These are phyloP conservation scores for Xanthoconium stramineum DNA, from an alignment of 768 basidiomycete genomes.

Conservation along the genomic window DNA sequence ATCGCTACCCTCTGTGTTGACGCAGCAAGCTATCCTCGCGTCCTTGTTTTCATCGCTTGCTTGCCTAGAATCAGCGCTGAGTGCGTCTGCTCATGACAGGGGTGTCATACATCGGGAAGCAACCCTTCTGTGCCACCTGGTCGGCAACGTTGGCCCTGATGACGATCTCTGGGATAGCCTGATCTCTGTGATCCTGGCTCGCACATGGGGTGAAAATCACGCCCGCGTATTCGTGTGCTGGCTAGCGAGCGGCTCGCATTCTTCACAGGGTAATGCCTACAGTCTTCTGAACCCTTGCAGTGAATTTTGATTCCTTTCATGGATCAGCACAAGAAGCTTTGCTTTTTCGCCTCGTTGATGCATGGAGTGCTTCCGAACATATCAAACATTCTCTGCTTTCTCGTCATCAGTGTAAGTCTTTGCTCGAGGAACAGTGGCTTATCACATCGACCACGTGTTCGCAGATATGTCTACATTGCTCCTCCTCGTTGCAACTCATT, in stretches of 20 bases:
- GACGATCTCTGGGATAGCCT: constrained; percentile 51
- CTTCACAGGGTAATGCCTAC: constrained; percentile 30
- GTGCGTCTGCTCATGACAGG: constrained; percentile 33
- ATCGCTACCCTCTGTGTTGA: constrained; percentile 47
- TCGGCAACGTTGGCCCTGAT: constrained; percentile 48
- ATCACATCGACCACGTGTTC: background rate
- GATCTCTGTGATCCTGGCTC: constrained; percentile 46
- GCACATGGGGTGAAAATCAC: constrained; percentile 57
- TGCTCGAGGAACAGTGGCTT: background rate
- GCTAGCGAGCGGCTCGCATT: constrained; percentile 48
- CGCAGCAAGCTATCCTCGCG: constrained; percentile 53
- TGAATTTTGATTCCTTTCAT: constrained; percentile 8
- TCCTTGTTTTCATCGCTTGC: constrained; percentile 56
- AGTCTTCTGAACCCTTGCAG: background rate
- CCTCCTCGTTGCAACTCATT: constrained; percentile 59
- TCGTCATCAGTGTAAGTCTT: constrained; percentile 67
- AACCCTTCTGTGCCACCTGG: constrained; percentile 43
- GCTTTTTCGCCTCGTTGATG: constrained; percentile 47
- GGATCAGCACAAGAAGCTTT: constrained; percentile 42
- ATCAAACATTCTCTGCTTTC: constrained; percentile 76
- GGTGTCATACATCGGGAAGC: constrained; percentile 54
- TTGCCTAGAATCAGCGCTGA: constrained; percentile 28
- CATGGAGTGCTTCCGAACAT: constrained; percentile 77
- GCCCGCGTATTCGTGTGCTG: constrained; percentile 70
- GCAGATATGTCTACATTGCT: constrained; percentile 74